A percentile compares a stretch with the other conserved stretches of the same genome.
Conservation (phyloP, 805 yeast genomes). For the Ogataea ganodermae region DNA sequence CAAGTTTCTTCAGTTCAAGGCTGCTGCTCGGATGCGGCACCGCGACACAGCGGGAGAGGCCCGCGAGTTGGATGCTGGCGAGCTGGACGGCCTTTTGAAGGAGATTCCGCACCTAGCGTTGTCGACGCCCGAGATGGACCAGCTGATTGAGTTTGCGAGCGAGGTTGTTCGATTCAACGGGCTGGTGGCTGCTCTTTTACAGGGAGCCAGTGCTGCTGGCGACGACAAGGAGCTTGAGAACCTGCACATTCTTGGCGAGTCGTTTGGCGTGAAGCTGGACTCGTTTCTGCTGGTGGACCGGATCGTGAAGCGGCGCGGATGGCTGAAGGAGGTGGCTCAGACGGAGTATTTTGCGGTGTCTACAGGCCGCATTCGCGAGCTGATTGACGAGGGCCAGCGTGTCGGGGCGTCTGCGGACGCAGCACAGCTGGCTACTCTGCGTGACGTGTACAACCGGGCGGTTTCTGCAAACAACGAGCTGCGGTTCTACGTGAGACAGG, state of each 20-base stretch:
- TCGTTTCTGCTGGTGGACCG: conserved; percentile 44
- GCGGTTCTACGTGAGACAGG: neutral
- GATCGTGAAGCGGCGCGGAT: conserved; percentile 39
- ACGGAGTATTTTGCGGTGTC: conserved; percentile 32
- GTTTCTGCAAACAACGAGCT: conserved; percentile 17
- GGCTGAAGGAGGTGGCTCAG: conserved; percentile 36
- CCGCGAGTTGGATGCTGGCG: conserved; percentile 37
- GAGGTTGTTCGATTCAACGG: conserved; percentile 55
- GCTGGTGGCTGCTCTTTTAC: conserved; percentile 44
- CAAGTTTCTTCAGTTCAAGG: conserved; percentile 50
- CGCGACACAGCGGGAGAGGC: conserved; percentile 26
- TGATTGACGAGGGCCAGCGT: conserved; percentile 29
- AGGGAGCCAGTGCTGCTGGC: conserved; percentile 22
- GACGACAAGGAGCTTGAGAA: conserved; percentile 48
- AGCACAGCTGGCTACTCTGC: conserved; percentile 15
- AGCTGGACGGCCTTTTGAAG: conserved; percentile 42
- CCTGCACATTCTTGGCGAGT: conserved; percentile 56
- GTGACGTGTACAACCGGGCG: conserved; percentile 17
- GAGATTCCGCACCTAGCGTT: conserved; percentile 54
- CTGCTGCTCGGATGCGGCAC: conserved; percentile 47
- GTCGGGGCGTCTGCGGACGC: conserved; percentile 20
- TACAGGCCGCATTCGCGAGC: conserved; percentile 14
- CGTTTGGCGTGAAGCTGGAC: conserved; percentile 59
- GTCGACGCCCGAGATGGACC: conserved; percentile 59
- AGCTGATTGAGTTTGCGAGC: conserved; percentile 50